Base-by-base conservation (phyloP, 2,329 filamentous ascomycete species). In the Xylariaceae sp. region DNA sequence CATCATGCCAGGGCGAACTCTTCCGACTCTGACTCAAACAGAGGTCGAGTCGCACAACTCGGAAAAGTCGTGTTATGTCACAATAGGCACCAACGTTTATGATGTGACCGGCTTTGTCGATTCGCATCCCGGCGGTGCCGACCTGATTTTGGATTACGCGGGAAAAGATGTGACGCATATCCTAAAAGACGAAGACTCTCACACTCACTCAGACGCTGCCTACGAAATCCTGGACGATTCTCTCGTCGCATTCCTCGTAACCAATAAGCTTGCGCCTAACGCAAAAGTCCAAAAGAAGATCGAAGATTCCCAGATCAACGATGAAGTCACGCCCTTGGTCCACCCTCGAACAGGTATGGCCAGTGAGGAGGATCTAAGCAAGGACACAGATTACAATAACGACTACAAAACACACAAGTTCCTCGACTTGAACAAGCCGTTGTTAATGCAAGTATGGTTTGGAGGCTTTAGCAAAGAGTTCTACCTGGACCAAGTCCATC, bases 351-450 rank as follows among this genome's bases (percentile, higher is more conserved):
- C 94, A 3, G 93, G 93, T 70, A 91, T 97, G 89, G 89, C 92
- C 6, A 87, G 82, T 51, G 94, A 85, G 63, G 92, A 93, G 63
- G 94, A 99, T 64, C 76, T 99, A 55, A 89, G 80, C 62, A 88
- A 86, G 68, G 92, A 96, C 56, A 99, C 94, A 7, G 92, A 99
- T 69, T 73, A 80, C 52, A 72, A 60, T 20, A 73, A 74, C 39
- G 94, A 99, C 70, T 99, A 88, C 78, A 89, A 91, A 74, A 89
- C 82, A 53, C 87, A 97, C 82, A 95, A 96, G 73, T 99, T 99
- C 68, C 81, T 99, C 56, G 93, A 99, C 68, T 81, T 99, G 52
- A 89, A 83, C 75, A 85, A 82, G 66, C 93, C 94, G 6, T 81
- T 99, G 50, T 81, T 99, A 50, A 80, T 88, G 73, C 94, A 99